phyloP scores from a whole-genome alignment of 2,329 filamentous ascomycete species.

The Diaporthe destruens region DNA sequence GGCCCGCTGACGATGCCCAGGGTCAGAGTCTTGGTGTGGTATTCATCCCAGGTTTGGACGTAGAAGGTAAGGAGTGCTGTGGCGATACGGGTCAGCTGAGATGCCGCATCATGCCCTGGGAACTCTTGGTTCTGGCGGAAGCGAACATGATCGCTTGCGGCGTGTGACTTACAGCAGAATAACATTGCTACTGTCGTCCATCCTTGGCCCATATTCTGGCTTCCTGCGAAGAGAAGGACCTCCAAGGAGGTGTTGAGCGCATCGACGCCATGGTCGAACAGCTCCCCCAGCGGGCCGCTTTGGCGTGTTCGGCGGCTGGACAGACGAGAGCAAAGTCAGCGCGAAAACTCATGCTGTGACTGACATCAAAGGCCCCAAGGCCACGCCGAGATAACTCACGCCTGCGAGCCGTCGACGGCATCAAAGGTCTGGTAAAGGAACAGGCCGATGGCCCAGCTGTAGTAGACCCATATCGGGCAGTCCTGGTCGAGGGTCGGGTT shows the following conservation, averaged over 20 bases:
- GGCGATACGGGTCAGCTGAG: constrained; percentile 16
- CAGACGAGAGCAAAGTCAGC: constrained; percentile 37
- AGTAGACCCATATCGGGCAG: constrained; percentile 96
- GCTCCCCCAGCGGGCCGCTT: constrained; percentile 92
- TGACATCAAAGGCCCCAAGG: too few species aligned
- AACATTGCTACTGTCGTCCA: constrained; percentile 89
- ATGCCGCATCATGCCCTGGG: not conserved
- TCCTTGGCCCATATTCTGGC: constrained; percentile 92
- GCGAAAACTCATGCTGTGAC: not conserved
- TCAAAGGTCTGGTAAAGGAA: constrained; percentile 99
- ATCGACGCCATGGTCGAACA: constrained; percentile 98
- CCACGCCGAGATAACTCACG: constrained; percentile 69
- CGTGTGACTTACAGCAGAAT: constrained; percentile 76
- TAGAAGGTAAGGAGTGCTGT: constrained; percentile 93
- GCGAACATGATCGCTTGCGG: constrained; percentile 4
- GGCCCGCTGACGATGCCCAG: constrained; percentile 93
- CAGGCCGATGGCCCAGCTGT: constrained; percentile 87
- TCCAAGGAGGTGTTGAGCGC: constrained; percentile 96
- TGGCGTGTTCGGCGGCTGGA: constrained; percentile 85
- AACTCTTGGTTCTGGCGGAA: constrained; percentile 23
- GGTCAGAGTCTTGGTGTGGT: constrained; percentile 96
- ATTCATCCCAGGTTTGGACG: constrained; percentile 99
- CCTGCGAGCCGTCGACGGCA: constrained; percentile 93
- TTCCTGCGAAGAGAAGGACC: constrained; percentile 89
- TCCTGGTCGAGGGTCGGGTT: constrained; percentile 94